Conservation (phyloP, 1,139 yeast genomes). For the Zygotorulaspora mrakii region DNA sequence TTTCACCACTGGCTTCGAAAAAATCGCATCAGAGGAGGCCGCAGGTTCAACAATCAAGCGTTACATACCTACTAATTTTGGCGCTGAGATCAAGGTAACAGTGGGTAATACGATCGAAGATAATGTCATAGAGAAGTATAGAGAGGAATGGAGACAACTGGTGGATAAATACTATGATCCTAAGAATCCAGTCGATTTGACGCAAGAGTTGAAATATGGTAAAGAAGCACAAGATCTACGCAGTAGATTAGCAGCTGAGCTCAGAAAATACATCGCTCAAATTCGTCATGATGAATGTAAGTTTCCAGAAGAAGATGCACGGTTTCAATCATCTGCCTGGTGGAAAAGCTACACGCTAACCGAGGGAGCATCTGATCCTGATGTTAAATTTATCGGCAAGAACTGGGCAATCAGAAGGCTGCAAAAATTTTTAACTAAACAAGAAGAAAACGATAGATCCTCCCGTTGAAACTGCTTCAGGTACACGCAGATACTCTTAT, state of each 20-base stretch:
- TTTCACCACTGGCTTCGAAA: slow-evolving; percentile 81
- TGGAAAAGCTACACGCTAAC: slow-evolving; percentile 65
- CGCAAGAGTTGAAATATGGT: slow-evolving; percentile 61
- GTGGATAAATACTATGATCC: slow-evolving; percentile 53
- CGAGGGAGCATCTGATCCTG: slow-evolving; percentile 67
- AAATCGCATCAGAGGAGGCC: slow-evolving; percentile 75
- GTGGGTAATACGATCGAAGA: slow-evolving; percentile 74
- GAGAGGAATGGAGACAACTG: slow-evolving; percentile 65
- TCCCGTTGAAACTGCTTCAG: slow-evolving; percentile 3
- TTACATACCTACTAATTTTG: slow-evolving; percentile 61
- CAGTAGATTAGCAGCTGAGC: slow-evolving; percentile 62
- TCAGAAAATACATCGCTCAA: slow-evolving; percentile 60
- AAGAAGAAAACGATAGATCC: slow-evolving; percentile 8
- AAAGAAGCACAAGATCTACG: slow-evolving; percentile 60
- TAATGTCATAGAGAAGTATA: slow-evolving; percentile 50
- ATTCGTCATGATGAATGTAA: slow-evolving; percentile 52
- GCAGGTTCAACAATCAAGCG: slow-evolving; percentile 53
- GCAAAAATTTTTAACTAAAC: slow-evolving; percentile 49
- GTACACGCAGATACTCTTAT: no score
- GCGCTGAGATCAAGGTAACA: slow-evolving; percentile 63
- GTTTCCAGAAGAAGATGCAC: slow-evolving; percentile 53
- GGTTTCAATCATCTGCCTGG: slow-evolving; percentile 63
- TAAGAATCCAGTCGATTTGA: slow-evolving; percentile 52
- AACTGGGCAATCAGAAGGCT: slow-evolving; percentile 77
- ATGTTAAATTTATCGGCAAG: slow-evolving; percentile 63